phyloP scores from a whole-genome alignment of 176 grass and related monocot genomes.

The Oryza coarctata region DNA sequence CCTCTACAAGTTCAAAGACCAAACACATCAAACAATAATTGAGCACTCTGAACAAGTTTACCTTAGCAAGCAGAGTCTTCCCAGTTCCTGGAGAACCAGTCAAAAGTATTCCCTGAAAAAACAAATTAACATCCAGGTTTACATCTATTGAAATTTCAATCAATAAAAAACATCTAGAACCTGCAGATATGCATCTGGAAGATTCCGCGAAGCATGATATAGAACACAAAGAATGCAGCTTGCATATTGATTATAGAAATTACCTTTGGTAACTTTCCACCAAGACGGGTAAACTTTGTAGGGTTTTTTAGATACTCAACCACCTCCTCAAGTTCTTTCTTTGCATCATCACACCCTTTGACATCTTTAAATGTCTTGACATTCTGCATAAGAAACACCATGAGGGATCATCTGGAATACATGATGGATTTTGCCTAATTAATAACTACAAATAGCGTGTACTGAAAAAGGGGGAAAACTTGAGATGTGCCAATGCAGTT shows the following conservation, averaged over 20 bases:
- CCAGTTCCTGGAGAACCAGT: slow-evolving; percentile 96
- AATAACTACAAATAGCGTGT: neutral
- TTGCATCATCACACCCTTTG: slow-evolving; percentile 99
- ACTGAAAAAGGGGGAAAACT: neutral
- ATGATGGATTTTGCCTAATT: slow-evolving; percentile 5
- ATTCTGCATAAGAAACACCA: slow-evolving; percentile 56
- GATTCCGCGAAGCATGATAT: neutral
- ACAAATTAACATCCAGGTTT: slow-evolving; percentile 12
- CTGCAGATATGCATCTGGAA: neutral
- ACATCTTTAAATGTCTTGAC: slow-evolving; percentile 99
- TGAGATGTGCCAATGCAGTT: neutral
- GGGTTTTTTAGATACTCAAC: slow-evolving; percentile 98
- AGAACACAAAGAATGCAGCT: slow-evolving; percentile 23
- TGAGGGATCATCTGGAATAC: slow-evolving; percentile 13
- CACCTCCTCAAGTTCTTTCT: slow-evolving; percentile 97
- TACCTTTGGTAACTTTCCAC: slow-evolving; percentile 98
- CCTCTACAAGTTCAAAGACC: neutral
- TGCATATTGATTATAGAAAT: neutral
- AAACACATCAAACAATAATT: slow-evolving; percentile 18
- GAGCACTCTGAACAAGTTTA: slow-evolving; percentile 37
- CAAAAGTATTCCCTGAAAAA: slow-evolving; percentile 87
- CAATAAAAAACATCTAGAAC: neutral
- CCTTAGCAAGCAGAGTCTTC: slow-evolving; percentile 94
- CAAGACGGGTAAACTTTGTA: slow-evolving; percentile 92
- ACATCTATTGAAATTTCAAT: slow-evolving; percentile 9